Evolutionary conservation across 1,139 yeast species (phyloP).

Genomic region (Ashbya aceris): DNA sequence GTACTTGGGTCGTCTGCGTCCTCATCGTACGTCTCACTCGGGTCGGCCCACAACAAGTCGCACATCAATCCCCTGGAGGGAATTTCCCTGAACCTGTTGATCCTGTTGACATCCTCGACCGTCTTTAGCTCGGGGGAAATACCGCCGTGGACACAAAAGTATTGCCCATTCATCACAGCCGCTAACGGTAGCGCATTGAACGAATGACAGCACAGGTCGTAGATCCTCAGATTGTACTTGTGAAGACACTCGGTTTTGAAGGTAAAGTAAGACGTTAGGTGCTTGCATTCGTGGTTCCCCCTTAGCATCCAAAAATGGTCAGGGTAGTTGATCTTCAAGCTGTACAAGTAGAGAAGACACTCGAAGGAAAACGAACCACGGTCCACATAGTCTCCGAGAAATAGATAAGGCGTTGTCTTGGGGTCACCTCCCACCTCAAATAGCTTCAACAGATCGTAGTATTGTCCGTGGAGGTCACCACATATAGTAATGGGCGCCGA

Average conservation of each 20-base stretch:
- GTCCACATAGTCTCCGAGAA: conserved; percentile 93
- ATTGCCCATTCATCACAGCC: conserved; percentile 89
- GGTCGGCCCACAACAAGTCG: conserved; percentile 95
- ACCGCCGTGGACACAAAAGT: conserved; percentile 97
- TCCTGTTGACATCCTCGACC: conserved; percentile 56
- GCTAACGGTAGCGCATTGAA: conserved; percentile 88
- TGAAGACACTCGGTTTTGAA: conserved; percentile 86
- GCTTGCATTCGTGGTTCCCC: conserved; percentile 95
- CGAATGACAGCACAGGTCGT: conserved; percentile 67
- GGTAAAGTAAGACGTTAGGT: conserved; percentile 88
- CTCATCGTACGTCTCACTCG: conserved; percentile 77
- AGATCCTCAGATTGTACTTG: conserved; percentile 61
- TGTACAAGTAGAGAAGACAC: conserved; percentile 70
- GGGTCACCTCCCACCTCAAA: conserved; percentile 96
- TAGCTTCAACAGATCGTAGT: conserved; percentile 78
- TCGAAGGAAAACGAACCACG: conserved; percentile 90
- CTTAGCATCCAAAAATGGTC: conserved; percentile 71
- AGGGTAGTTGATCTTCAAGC: conserved; percentile 74
- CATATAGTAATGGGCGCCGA: conserved; percentile 95
- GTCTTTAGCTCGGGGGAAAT: conserved; percentile 74
- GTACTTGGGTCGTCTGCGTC: conserved; percentile 39
- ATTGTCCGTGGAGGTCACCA: conserved; percentile 96
- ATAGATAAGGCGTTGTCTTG: conserved; percentile 61
- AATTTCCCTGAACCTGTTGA: conserved; percentile 84
- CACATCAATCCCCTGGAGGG: conserved; percentile 94